Percentiles rank a stretch among this genome's conserved stretches.
Evolutionary conservation across 176 grass and related monocot genomes (phyloP).

Genomic region (Thalia dealbata): DNA sequence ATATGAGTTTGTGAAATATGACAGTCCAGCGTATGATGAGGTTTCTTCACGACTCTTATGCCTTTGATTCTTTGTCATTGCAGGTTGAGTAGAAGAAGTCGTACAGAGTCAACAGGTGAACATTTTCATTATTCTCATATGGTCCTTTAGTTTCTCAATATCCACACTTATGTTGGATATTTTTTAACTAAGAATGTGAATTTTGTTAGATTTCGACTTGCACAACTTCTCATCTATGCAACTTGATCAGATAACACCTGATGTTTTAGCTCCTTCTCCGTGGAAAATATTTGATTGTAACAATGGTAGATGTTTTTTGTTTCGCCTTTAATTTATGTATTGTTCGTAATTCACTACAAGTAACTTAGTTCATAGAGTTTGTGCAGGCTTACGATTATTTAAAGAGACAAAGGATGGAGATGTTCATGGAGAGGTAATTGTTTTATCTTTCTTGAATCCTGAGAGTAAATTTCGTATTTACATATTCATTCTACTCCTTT

Average conservation of each 20-base stretch:
- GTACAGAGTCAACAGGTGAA: background rate
- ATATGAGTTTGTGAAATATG: background rate
- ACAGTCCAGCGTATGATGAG: background rate
- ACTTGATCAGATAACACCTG: constrained; percentile 5
- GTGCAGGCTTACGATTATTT: constrained; percentile 12
- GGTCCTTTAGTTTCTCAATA: background rate
- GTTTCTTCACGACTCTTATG: background rate
- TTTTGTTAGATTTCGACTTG: background rate
- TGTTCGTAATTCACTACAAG: background rate
- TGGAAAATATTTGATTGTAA: constrained; percentile 19
- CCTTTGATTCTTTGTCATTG: background rate
- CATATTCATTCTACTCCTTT: constrained; percentile 4
- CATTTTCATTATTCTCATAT: background rate
- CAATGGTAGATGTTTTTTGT: background rate
- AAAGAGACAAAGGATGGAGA: constrained; percentile 4
- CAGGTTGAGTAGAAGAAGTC: constrained; percentile 6
- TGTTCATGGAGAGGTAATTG: background rate
- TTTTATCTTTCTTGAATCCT: background rate
- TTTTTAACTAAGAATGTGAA: background rate
- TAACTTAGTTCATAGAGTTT: background rate
- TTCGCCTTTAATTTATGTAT: background rate
- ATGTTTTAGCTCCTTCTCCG: constrained; percentile 14
- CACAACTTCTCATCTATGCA: background rate
- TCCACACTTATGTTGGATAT: no score
- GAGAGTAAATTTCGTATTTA: background rate